A percentile compares a stretch with the other conserved stretches of the same genome.
phyloP scores from a whole-genome alignment of 345 rosid species.

The Populus nigra region DNA sequence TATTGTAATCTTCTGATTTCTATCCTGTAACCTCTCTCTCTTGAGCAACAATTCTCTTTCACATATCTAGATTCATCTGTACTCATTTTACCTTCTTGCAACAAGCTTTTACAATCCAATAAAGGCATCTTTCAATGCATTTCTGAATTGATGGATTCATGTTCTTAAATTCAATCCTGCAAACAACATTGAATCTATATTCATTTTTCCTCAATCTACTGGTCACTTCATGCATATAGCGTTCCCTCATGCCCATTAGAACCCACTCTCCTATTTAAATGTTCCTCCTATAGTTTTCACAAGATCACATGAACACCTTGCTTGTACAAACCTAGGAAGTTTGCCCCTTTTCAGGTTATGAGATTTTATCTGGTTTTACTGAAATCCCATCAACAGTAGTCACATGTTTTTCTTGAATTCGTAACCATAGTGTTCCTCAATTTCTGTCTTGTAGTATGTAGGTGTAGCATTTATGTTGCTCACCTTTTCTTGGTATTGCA shows the following conservation, averaged over 20 bases:
- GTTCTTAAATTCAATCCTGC: no score
- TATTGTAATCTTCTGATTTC: no score
- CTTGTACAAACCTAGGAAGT: neutral
- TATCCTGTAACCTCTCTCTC: no score
- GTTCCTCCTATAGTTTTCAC: neutral
- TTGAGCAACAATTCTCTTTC: no score
- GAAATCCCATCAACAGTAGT: neutral
- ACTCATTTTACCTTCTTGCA: no score
- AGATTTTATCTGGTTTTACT: neutral
- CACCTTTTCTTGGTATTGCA: slow-evolving; percentile 23
- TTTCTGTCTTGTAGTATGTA: neutral
- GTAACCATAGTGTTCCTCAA: neutral
- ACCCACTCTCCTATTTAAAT: neutral
- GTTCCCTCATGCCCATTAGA: neutral
- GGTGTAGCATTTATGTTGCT: neutral
- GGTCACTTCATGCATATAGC: no score
- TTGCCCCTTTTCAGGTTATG: neutral
- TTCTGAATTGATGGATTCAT: no score
- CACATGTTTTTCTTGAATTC: neutral
- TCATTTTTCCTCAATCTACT: no score
- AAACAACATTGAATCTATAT: no score
- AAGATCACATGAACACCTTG: neutral
- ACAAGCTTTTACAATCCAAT: no score
- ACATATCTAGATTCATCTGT: no score
- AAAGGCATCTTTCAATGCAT: no score